These are phyloP conservation scores for Parascedosporium putredinis DNA, from an alignment of 2,329 filamentous ascomycete genomes.

Conservation along the genomic window DNA sequence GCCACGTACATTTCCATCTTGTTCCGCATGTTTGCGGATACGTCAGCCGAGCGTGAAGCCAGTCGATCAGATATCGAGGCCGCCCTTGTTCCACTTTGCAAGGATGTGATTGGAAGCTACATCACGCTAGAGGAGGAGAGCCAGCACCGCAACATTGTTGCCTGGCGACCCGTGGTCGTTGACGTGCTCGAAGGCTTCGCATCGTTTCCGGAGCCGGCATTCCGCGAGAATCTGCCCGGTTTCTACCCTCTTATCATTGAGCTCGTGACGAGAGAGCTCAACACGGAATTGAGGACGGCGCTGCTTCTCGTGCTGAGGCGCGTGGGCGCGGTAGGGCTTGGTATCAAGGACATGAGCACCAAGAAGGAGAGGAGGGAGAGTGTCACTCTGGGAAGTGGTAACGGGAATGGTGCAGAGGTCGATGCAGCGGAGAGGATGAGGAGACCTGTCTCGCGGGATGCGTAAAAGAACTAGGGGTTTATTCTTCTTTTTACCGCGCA, in stretches of 20 bases:
- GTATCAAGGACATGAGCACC: conserved; percentile 39
- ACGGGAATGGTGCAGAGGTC: conserved; percentile 16
- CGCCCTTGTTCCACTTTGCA: conserved; percentile 87
- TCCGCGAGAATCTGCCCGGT: conserved; percentile 64
- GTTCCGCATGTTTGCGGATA: conserved; percentile 94
- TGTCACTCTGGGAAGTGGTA: conserved; percentile 23
- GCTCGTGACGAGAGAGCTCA: conserved; percentile 72
- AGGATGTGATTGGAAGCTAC: conserved; percentile 84
- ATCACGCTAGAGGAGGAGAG: conserved; percentile 85
- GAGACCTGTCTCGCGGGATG: background rate
- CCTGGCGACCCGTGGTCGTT: conserved; percentile 94
- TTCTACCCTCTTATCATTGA: conserved; percentile 86
- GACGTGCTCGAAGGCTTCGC: conserved; percentile 91
- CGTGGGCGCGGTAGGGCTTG: conserved; percentile 67
- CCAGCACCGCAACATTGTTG: conserved; percentile 91
- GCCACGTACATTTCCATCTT: conserved; percentile 93
- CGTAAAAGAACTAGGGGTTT: background rate
- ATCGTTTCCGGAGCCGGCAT: conserved; percentile 70
- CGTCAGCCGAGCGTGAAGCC: conserved; percentile 68
- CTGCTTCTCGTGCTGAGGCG: conserved; percentile 68
- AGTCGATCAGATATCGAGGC: conserved; percentile 77
- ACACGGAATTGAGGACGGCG: conserved; percentile 64
- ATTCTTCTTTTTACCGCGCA: too few relatives aligned
- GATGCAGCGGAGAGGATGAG: conserved; percentile 21
- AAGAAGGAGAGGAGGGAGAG: conserved; percentile 28